Base-by-base conservation (phyloP, 345 rosid species). In the Noccaea bulbosa region DNA sequence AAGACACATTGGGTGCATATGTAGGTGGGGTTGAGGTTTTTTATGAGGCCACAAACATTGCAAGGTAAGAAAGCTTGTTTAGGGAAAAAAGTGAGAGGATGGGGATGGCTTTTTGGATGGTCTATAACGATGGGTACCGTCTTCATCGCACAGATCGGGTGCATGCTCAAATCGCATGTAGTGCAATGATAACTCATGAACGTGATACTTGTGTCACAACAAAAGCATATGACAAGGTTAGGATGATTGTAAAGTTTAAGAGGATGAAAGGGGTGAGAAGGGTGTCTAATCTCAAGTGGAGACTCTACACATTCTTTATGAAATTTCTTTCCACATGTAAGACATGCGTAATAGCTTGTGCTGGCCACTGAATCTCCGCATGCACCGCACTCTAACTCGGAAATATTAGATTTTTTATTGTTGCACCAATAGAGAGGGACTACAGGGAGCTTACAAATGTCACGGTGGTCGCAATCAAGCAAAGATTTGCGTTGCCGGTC, bases 71-170 rank as follows among this genome's bases (percentile, higher is more conserved):
- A 55, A 14, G 61, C 27, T 55, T 55, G 61, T 14, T 7, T 7
- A 3, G 41, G 61, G 12, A 14, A 55, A 55, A 55, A 34, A 11
- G 60, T 33, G 24, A 55, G 60, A 8, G 60, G 60, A 24, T 55
- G 60, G 41, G 43, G 43, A 15, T 55, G 61, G 43, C 43, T 55
- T 34, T 55, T 55, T 55, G 61, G 61, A 34, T 55, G 41, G 61
- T 55, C 22, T 33, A 3, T 6, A 34, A 55, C 43, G 4, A 55
- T 14, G 11, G 61, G 41, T 14, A 55, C 9, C 0, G 8, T n/a
- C n/a, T n/a, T n/a, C n/a, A n/a, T n/a, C n/a, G n/a, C n/a, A n/a
- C n/a, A n/a, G n/a, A n/a, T n/a, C n/a, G n/a, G n/a, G n/a, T 33
- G 40, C 60, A 55, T 55, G 1, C 24, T 14, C 60, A 55, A 34